Percentiles rank a stretch among this genome's conserved stretches.
Conservation (phyloP, 306 rosid genomes). For the Prosopis cineraria region DNA sequence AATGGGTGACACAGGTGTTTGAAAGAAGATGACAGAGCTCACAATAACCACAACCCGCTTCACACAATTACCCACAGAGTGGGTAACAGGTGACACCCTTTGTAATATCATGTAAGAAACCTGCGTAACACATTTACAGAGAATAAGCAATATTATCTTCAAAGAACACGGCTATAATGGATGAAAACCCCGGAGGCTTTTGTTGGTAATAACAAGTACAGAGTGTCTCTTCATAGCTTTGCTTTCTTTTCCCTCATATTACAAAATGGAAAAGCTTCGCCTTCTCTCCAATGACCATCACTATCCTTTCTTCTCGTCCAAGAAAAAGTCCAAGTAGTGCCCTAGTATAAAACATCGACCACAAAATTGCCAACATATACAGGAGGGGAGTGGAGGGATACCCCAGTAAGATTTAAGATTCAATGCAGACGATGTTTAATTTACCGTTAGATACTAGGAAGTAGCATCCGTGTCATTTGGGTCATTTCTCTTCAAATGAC, state of each 20-base stretch:
- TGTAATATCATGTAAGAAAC: slow-evolving; percentile 93
- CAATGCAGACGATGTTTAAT: neutral
- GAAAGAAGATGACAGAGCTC: slow-evolving; percentile 94
- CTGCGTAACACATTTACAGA: slow-evolving; percentile 49
- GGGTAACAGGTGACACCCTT: slow-evolving; percentile 97
- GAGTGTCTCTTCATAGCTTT: neutral
- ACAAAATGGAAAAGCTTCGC: neutral
- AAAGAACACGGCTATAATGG: neutral
- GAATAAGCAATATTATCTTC: slow-evolving; percentile 21
- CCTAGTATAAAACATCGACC: neutral
- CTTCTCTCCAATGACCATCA: neutral
- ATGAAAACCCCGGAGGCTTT: neutral
- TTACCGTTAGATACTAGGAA: neutral
- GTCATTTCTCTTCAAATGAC: neutral
- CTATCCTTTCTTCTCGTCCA: neutral
- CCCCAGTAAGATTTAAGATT: neutral
- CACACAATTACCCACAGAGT: slow-evolving; percentile 89
- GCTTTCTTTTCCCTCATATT: slow-evolving; percentile 7
- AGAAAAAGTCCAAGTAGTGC: neutral
- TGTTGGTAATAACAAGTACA: neutral
- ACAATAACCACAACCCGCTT: slow-evolving; percentile 94
- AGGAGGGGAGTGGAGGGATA: no score
- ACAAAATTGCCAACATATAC: neutral
- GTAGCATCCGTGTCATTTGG: neutral
- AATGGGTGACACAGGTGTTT: slow-evolving; percentile 77